Evolutionary conservation across 2,329 filamentous ascomycete species (phyloP).

Genomic region (Colletotrichum graminicola): DNA sequence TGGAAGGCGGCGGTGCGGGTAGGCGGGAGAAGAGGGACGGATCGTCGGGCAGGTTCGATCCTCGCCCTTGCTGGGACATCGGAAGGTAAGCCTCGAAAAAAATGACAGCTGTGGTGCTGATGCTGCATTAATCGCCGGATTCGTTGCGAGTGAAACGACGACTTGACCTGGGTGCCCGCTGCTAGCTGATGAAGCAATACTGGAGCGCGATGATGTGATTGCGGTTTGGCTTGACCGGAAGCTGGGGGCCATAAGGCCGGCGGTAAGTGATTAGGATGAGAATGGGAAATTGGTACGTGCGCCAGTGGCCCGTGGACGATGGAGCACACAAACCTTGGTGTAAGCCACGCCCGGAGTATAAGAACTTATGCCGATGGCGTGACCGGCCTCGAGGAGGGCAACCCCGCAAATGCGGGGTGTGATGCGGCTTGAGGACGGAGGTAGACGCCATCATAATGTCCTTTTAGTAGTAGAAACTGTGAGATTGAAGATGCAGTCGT

Average conservation of each 20-base stretch:
- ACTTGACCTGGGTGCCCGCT: slow-evolving; percentile 22
- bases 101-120: not conserved
- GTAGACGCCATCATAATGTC: slow-evolving; percentile 32
- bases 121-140: slow-evolving; percentile 17
- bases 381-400: slow-evolving; percentile 26
- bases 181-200: slow-evolving; percentile 41
- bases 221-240: slow-evolving; percentile 33
- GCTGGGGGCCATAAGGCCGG: slow-evolving; percentile 32
- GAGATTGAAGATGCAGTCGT: not conserved
- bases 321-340: not conserved
- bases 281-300: slow-evolving; percentile 13
- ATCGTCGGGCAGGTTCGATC: slow-evolving; percentile 29
- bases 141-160: slow-evolving; percentile 20
- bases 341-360: slow-evolving; percentile 12
- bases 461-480: slow-evolving; percentile 26
- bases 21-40: slow-evolving; percentile 29
- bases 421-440: slow-evolving; percentile 31
- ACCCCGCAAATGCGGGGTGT: slow-evolving; percentile 40
- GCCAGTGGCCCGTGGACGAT: slow-evolving; percentile 6
- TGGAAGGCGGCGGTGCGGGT: not conserved
- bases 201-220: slow-evolving; percentile 42
- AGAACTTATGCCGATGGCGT: slow-evolving; percentile 35
- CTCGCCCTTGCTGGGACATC: slow-evolving; percentile 16
- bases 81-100: slow-evolving; percentile 11
- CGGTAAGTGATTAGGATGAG: slow-evolving; percentile 15